Percentiles rank a stretch among this genome's conserved stretches.
phyloP scores from a whole-genome alignment of 2,329 filamentous ascomycete genomes.

The Chrysoporthe puriensis region DNA sequence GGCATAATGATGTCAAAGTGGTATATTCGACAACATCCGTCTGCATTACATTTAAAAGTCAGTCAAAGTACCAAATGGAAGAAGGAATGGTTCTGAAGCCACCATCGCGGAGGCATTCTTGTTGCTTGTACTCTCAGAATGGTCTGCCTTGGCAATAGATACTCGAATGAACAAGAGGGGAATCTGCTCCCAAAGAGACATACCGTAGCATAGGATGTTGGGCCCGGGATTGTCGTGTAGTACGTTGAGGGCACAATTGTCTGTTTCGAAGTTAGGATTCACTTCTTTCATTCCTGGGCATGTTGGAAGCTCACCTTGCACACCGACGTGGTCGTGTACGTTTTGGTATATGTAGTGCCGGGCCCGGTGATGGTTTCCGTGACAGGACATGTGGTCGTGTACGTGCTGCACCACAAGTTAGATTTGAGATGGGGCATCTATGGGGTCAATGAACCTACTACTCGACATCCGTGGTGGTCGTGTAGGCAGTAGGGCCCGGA shows the following conservation, averaged over 20 bases:
- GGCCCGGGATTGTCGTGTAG: slow-evolving; percentile 42
- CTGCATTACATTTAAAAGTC: slow-evolving; percentile 20
- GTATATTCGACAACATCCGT: slow-evolving; percentile 45
- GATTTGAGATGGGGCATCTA: background rate
- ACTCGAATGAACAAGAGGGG: too few relatives aligned
- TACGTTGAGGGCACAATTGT: slow-evolving; percentile 37
- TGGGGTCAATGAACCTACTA: slow-evolving; percentile 14
- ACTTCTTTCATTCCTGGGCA: slow-evolving; percentile 32
- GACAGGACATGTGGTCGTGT: slow-evolving; percentile 43
- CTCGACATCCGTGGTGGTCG: slow-evolving; percentile 39
- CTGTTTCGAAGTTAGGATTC: slow-evolving; percentile 33
- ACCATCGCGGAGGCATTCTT: background rate
- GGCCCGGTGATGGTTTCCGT: slow-evolving; percentile 42
- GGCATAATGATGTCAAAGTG: slow-evolving; percentile 49
- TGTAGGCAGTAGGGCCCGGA: slow-evolving; percentile 40
- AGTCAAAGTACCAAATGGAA: background rate
- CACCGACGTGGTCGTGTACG: slow-evolving; percentile 49
- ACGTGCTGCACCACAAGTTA: slow-evolving; percentile 34
- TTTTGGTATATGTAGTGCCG: slow-evolving; percentile 44
- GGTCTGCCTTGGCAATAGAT: too few relatives aligned
- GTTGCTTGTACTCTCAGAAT: too few relatives aligned
- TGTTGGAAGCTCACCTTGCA: slow-evolving; percentile 37
- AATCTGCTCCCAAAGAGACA: background rate
- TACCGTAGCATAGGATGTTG: slow-evolving; percentile 36
- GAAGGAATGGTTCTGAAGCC: background rate